Base-by-base conservation (phyloP, 2,329 filamentous ascomycete species). In the Pseudogymnoascus sp. region DNA sequence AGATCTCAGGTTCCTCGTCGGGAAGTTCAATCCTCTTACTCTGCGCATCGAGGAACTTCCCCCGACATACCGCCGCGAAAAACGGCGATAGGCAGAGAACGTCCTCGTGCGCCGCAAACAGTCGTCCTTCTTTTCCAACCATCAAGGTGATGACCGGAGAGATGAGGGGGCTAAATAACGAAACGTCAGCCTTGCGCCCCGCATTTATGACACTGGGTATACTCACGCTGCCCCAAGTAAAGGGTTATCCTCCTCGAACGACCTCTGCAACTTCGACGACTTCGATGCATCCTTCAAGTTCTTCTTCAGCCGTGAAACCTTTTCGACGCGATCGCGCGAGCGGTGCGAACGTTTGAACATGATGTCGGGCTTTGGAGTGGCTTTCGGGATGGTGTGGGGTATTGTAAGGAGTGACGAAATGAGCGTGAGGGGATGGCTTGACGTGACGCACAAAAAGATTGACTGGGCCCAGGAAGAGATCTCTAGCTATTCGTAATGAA, bases 281-380 rank as follows among this genome's bases (percentile, higher is more conserved):
- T 93, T 95, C 77, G 86, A 83, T 73, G 86, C 83, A 79, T 93
- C 90, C 81, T 89, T 86, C 76, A 84, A 84, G 70, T 82, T 84
- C 83, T 88, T 95, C 82, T 88, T 91, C 76, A 89, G 83, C 82
- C 91, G 93, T 76, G 86, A 83, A 78, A 89, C 83, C 86, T 96
- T 97, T 80, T 91, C 89, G 77, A 93, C 89, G 74, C 92, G 90
- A 77, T 93, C 88, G 77, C 87, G 88, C 71, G 88, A 87, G 76
- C 87, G 83, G 80, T 95, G 93, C 74, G 92, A 93, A 76, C 91
- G 91, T 81, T 92, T 96, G 83, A 96, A 96, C 91, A 96, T 96
- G 77, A 75, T 63, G 26, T 36, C 31, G 31, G 54, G 51, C 62
- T 62, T 5, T 36, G 51, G 51, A 57, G 14, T 57, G 51, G 16